Evolutionary conservation across 1,284 basidiomycete genomes (phyloP).

Genomic region (Ceraceosorus bombacis): DNA sequence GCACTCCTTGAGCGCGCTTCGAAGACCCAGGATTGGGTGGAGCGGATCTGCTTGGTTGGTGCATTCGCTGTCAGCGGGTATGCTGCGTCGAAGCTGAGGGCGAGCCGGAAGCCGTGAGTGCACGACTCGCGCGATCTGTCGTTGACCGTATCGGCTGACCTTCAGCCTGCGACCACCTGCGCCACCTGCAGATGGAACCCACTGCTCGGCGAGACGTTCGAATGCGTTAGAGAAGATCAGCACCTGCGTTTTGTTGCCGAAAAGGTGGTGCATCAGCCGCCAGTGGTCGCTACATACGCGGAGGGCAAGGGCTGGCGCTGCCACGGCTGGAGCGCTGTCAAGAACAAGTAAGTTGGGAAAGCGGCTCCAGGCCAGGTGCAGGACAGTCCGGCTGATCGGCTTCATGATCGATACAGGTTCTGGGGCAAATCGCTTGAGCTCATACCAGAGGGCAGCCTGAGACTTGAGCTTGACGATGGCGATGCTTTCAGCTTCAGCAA

Average conservation of each 20-base stretch:
- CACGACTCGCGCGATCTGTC: not conserved
- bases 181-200: constrained; percentile 34
- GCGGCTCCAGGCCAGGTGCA: not conserved
- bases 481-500: constrained; percentile 38
- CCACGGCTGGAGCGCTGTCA: constrained; percentile 37
- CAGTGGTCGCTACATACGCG: constrained; percentile 41
- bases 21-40: constrained; percentile 33
- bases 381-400: too few relatives aligned
- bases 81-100: constrained; percentile 40
- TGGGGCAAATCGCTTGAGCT: constrained; percentile 47
- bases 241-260: constrained; percentile 42
- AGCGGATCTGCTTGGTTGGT: constrained; percentile 38
- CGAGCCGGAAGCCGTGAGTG: constrained; percentile 38
- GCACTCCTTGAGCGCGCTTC: constrained; percentile 42
- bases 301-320: constrained; percentile 44
- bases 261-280: constrained; percentile 47
- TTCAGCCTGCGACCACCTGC: not conserved
- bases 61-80: constrained; percentile 45
- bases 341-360: constrained; percentile 31
- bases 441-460: constrained; percentile 36
- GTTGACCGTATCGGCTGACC: too few relatives aligned
- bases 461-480: constrained; percentile 41
- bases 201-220: constrained; percentile 46
- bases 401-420: constrained; percentile 13
- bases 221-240: constrained; percentile 44